Conservation (phyloP, 192 early-diverging fungal species). For the Phycomyces nitens region DNA sequence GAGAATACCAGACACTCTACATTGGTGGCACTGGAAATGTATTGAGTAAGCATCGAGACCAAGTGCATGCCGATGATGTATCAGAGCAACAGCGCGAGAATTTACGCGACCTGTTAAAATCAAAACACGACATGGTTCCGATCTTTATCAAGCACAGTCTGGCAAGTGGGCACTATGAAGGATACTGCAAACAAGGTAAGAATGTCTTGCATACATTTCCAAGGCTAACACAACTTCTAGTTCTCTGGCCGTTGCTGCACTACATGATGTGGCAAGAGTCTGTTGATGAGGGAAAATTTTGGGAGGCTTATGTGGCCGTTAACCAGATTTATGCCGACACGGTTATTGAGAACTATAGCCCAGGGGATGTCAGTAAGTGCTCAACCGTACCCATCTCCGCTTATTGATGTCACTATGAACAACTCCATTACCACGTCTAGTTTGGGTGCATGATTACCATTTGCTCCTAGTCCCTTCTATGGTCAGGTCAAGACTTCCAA, state of each 20-base stretch:
- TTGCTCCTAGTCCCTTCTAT: conserved; percentile 87
- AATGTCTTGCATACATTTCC: neutral
- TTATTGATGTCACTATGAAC: conserved; percentile 22
- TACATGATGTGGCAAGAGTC: conserved; percentile 86
- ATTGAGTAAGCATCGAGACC: conserved; percentile 53
- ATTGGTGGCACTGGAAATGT: conserved; percentile 74
- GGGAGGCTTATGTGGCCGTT: conserved; percentile 77
- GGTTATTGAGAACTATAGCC: conserved; percentile 66
- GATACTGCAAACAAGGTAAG: conserved; percentile 91
- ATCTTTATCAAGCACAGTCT: conserved; percentile 73
- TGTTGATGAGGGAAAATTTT: conserved; percentile 59
- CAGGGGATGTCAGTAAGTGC: conserved; percentile 72
- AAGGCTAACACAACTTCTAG: too few relatives aligned
- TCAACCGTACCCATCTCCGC: neutral
- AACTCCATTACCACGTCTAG: conserved; percentile 38
- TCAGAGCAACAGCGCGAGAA: conserved; percentile 47
- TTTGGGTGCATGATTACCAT: conserved; percentile 99
- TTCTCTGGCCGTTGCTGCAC: conserved; percentile 95
- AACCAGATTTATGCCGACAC: conserved; percentile 76
- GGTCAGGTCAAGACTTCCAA: conserved; percentile 73
- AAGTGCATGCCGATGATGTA: conserved; percentile 50
- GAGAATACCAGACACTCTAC: conserved; percentile 58
- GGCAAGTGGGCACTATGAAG: conserved; percentile 88
- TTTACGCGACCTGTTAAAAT: conserved; percentile 51
- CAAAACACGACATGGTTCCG: conserved; percentile 61